Conservation (phyloP, 495 filamentous ascomycete species). For the Cercophora samala region DNA sequence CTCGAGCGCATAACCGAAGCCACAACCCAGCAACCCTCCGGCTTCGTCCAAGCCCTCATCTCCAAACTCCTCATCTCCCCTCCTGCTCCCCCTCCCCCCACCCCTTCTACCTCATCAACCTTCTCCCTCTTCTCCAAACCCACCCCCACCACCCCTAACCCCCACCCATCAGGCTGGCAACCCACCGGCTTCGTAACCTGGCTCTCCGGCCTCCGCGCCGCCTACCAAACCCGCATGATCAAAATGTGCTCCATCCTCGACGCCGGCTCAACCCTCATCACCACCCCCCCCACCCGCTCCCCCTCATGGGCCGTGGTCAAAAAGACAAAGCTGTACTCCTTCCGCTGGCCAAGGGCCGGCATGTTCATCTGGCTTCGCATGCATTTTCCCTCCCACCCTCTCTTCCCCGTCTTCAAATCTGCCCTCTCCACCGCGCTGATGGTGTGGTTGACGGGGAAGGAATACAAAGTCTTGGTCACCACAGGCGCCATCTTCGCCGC, state of each 20-base stretch:
- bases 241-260: constrained; percentile 69
- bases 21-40: constrained; percentile 76
- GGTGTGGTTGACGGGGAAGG: constrained; percentile 66
- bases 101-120: too few relatives aligned
- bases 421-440: constrained; percentile 54
- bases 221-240: constrained; percentile 80
- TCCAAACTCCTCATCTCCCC: constrained; percentile 73
- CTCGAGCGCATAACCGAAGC: constrained; percentile 65
- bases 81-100: constrained; percentile 30
- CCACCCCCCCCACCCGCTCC: constrained; percentile 35
- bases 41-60: constrained; percentile 82
- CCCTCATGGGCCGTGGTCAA: constrained; percentile 62
- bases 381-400: constrained; percentile 66
- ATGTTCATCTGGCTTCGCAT: constrained; percentile 89
- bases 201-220: constrained; percentile 74
- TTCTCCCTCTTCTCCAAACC: constrained; percentile 2
- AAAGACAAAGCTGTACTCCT: constrained; percentile 67
- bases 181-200: constrained; percentile 85
- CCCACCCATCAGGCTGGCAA: constrained; percentile 60
- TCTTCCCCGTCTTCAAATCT: constrained; percentile 33
- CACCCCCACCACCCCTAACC: constrained; percentile 28
- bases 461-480: constrained; percentile 60
- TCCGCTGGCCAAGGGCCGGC: constrained; percentile 76
- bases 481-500: constrained; percentile 72
- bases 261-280: constrained; percentile 57